Base-by-base conservation (phyloP, 805 yeast species). In the Tetrapisispora taiwanensis region DNA sequence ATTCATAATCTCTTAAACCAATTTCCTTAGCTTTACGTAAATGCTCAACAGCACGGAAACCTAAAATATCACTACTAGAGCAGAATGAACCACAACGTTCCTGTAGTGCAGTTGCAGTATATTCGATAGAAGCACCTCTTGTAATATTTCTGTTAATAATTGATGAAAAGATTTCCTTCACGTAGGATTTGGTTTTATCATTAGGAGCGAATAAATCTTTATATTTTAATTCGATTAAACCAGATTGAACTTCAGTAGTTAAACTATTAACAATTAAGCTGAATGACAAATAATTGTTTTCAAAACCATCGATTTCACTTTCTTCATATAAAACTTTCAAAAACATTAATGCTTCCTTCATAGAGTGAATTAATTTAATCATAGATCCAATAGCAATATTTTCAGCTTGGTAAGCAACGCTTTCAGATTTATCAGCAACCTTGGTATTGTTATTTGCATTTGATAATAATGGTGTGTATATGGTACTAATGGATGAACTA, bases 81-180 rank as follows among this genome's bases (percentile, higher is more conserved):
- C 97, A 92, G 64, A 88, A 92, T 0, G 95, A 79, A 1, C 95
- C 95, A 69, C 98, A 92, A 47, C 90, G 80, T 44, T 86, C 94
- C 63, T 92, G 95, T 42, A 92, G 68, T 1, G 89, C 79, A 30
- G 81, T 79, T 1, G 97, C 95, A 42, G 90, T 85, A 46, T 82
- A 71, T 59, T 90, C 97, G 37, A 92, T 90, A 0, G 95, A 84
- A 4, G 86, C 90, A n/a, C 98, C 97, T 51, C 84, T 78, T 32
- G 85, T 73, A 46, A 92, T 88, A 52, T 84, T 86, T 60, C 83
- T 83, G 64, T 89, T 89, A 49, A 92, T 88, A 31, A 92, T 79
- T 1, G 95, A 84, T 1, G 95, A 82, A 37, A 92, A 74, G 31
- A 94, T 77, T 54, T 90, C 97, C 60, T 86, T 85, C 24, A 90